These are phyloP conservation scores for Bryoerythrophyllum caledonicum DNA, from an alignment of 225 moss, liverwort and hornwort species.

Conservation along the genomic window DNA sequence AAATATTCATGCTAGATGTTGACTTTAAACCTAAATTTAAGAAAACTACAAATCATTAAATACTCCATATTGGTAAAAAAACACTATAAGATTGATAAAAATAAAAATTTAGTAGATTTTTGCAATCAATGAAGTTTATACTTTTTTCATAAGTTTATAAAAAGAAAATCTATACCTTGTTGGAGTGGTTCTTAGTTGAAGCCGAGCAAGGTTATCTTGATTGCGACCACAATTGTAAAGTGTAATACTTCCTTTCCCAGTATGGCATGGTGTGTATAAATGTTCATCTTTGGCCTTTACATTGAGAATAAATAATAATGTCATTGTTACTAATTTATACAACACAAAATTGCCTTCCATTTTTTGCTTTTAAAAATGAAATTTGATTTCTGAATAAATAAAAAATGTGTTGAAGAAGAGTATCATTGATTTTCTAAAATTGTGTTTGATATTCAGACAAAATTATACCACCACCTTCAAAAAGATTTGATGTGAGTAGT, in stretches of 20 bases:
- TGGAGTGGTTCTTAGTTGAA: conserved; percentile 44
- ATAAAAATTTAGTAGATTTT: background rate
- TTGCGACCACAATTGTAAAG: conserved; percentile 75
- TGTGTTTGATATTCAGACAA: too few relatives aligned
- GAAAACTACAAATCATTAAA: background rate
- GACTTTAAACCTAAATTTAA: background rate
- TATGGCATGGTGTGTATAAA: conserved; percentile 56
- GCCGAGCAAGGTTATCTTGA: conserved; percentile 37
- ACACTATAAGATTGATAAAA: background rate
- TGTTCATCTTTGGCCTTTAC: conserved; percentile 11
- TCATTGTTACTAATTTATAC: background rate
- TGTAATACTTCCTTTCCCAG: conserved; percentile 61
- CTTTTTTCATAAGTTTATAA: too few relatives aligned
- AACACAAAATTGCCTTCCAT: background rate
- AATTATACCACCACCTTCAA: background rate
- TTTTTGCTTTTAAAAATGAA: rapidly evolving
- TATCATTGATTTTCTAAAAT: rapidly evolving
- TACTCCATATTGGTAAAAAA: too few relatives aligned
- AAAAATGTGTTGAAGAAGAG: background rate
- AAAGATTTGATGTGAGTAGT: background rate
- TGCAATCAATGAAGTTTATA: background rate
- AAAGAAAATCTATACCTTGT: conserved; percentile 28
- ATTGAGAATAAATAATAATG: background rate
- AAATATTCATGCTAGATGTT: background rate
- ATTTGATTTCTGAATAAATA: rapidly evolving